phyloP scores from a whole-genome alignment of 768 basidiomycete genomes.

The Collybiopsis luxurians region DNA sequence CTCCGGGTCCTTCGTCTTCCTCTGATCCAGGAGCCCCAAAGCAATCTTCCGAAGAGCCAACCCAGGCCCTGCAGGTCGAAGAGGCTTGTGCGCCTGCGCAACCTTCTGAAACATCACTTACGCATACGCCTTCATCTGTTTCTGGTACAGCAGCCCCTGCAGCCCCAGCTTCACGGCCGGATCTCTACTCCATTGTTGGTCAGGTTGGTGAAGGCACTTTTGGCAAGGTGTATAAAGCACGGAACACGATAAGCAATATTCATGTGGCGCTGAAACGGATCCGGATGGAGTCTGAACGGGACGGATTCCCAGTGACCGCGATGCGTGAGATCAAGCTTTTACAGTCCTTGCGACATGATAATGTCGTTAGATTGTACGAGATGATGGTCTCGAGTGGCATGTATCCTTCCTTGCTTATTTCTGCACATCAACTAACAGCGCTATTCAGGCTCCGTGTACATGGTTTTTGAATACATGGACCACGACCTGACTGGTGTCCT shows the following conservation, averaged over 20 bases:
- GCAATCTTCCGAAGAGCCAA: neutral
- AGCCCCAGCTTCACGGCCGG: slow-evolving; percentile 28
- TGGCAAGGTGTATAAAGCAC: slow-evolving; percentile 25
- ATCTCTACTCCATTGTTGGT: slow-evolving; percentile 82
- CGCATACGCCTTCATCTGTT: neutral
- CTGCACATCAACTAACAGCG: neutral
- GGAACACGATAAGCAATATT: slow-evolving; percentile 67
- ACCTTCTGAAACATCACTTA: neutral
- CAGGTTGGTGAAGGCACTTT: slow-evolving; percentile 99
- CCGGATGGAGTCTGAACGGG: slow-evolving; percentile 94
- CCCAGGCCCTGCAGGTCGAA: neutral
- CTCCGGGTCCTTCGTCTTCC: neutral
- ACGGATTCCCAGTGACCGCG: slow-evolving; percentile 98
- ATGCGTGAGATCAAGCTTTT: slow-evolving; percentile 98
- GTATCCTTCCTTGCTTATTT: slow-evolving; percentile 13
- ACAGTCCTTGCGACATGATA: slow-evolving; percentile 86
- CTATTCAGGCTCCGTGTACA: slow-evolving; percentile 83
- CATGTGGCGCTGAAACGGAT: slow-evolving; percentile 94
- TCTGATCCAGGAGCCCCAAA: neutral
- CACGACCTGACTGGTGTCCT: slow-evolving; percentile 95
- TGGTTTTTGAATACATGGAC: slow-evolving; percentile 99
- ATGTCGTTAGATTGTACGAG: slow-evolving; percentile 87
- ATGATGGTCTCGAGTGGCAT: slow-evolving; percentile 99
- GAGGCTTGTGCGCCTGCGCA: neutral
- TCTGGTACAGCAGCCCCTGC: neutral